Evolutionary conservation across 805 yeast genomes (phyloP).

Genomic region (Yamadazyma akitaensis): DNA sequence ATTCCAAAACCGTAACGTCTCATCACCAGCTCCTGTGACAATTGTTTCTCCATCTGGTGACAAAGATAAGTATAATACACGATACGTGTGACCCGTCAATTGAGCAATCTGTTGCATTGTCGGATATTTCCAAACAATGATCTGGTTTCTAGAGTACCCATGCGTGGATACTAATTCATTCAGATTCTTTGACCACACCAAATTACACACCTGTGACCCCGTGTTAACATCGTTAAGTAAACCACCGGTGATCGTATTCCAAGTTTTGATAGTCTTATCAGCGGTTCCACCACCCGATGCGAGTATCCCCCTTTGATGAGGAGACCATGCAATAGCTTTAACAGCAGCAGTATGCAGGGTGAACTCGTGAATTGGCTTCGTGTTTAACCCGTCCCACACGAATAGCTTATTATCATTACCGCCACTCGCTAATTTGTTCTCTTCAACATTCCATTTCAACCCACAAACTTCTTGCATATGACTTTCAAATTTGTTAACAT

Average conservation of each 20-base stretch:
- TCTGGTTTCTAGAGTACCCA: constrained; percentile 87
- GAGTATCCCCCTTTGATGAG: constrained; percentile 88
- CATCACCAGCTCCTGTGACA: constrained; percentile 98
- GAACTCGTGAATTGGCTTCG: constrained; percentile 68
- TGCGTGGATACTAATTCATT: constrained; percentile 93
- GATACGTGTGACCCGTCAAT: constrained; percentile 88
- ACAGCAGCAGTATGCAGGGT: constrained; percentile 92
- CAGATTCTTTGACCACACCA: constrained; percentile 88
- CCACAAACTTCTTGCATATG: constrained; percentile 98
- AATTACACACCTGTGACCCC: constrained; percentile 93
- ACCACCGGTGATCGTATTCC: constrained; percentile 84
- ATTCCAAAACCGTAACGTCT: constrained; percentile 93
- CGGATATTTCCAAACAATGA: constrained; percentile 92
- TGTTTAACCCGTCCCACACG: constrained; percentile 81
- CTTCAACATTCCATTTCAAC: constrained; percentile 86
- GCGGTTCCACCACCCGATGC: constrained; percentile 98
- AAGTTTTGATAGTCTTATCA: constrained; percentile 82
- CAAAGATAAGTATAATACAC: constrained; percentile 84
- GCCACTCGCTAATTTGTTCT: constrained; percentile 90
- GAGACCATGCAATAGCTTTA: constrained; percentile 96
- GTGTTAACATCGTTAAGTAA: constrained; percentile 82
- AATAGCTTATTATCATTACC: constrained; percentile 87
- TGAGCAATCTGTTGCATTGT: constrained; percentile 91
- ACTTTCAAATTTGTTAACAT: constrained; percentile 60
- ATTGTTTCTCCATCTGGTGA: constrained; percentile 96